Conservation (phyloP, 192 early-diverging fungal species). For the Backusella circina region DNA sequence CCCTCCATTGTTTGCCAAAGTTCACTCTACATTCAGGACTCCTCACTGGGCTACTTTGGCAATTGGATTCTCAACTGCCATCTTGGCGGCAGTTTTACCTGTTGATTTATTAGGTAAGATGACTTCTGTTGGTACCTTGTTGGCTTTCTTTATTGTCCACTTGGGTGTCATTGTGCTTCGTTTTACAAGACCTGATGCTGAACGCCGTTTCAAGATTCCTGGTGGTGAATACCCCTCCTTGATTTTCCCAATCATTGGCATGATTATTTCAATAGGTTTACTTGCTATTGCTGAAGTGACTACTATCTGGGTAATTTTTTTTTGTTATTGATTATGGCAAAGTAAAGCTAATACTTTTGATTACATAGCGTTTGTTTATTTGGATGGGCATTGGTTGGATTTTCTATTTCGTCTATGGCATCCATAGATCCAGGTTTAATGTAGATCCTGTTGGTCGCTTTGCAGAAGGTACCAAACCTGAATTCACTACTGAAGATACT, state of each 20-base stretch:
- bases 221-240: slow-evolving; percentile 36
- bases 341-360: neutral
- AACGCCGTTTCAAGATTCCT: slow-evolving; percentile 71
- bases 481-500: neutral
- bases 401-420: slow-evolving; percentile 70
- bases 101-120: slow-evolving; percentile 81
- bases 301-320: slow-evolving; percentile 53
- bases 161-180: slow-evolving; percentile 73
- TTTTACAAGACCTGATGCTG: slow-evolving; percentile 63
- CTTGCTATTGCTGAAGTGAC: slow-evolving; percentile 61
- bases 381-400: slow-evolving; percentile 80
- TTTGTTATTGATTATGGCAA: slow-evolving; percentile 38
- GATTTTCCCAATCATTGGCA: slow-evolving; percentile 66
- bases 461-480: neutral
- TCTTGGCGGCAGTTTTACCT: slow-evolving; percentile 71
- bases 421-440: slow-evolving; percentile 60
- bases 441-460: slow-evolving; percentile 29
- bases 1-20: slow-evolving; percentile 63
- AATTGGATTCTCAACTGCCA: slow-evolving; percentile 60
- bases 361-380: slow-evolving; percentile 54
- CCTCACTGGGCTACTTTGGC: slow-evolving; percentile 71
- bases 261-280: slow-evolving; percentile 54
- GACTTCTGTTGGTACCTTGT: slow-evolving; percentile 81
- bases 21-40: slow-evolving; percentile 72
- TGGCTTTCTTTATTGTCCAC: slow-evolving; percentile 84